A percentile compares a stretch with the other conserved stretches of the same genome.
phyloP scores from a whole-genome alignment of 352 stramenopile genomes.

The Phytophthora fragariae region DNA sequence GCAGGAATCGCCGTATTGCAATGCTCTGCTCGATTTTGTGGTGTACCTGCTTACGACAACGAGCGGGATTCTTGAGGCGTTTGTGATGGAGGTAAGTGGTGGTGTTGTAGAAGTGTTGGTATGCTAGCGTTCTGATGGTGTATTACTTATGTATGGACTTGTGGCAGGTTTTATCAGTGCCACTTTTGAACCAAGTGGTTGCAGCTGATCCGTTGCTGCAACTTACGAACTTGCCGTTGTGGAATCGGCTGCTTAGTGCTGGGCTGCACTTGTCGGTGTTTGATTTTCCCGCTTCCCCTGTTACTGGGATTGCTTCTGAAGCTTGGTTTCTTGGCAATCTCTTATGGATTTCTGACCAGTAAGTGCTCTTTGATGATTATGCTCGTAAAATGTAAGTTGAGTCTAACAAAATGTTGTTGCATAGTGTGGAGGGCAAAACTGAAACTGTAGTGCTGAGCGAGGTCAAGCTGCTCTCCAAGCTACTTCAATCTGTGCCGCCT shows the following conservation, averaged over 20 bases:
- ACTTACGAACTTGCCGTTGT: constrained; percentile 39
- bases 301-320: constrained; percentile 54
- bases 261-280: constrained; percentile 40
- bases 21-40: constrained; percentile 38
- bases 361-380: neutral
- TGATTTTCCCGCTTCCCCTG: constrained; percentile 49
- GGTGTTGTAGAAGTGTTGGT: neutral
- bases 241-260: constrained; percentile 41
- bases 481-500: constrained; percentile 56
- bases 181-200: constrained; percentile 48
- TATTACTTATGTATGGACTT: constrained; percentile 5
- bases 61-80: constrained; percentile 33
- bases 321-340: constrained; percentile 76
- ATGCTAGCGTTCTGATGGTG: neutral
- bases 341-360: constrained; percentile 61
- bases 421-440: constrained; percentile 43
- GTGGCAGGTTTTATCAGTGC: constrained; percentile 57
- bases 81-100: constrained; percentile 40
- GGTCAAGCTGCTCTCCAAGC: constrained; percentile 50
- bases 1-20: constrained; percentile 33
- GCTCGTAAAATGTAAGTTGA: neutral
- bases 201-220: constrained; percentile 24
- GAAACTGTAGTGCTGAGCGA: constrained; percentile 41
- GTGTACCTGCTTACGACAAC: constrained; percentile 33
- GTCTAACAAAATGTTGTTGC: constrained; percentile 15